Conservation (phyloP, 1,139 yeast species). For the Suhomyces panamericanus region DNA sequence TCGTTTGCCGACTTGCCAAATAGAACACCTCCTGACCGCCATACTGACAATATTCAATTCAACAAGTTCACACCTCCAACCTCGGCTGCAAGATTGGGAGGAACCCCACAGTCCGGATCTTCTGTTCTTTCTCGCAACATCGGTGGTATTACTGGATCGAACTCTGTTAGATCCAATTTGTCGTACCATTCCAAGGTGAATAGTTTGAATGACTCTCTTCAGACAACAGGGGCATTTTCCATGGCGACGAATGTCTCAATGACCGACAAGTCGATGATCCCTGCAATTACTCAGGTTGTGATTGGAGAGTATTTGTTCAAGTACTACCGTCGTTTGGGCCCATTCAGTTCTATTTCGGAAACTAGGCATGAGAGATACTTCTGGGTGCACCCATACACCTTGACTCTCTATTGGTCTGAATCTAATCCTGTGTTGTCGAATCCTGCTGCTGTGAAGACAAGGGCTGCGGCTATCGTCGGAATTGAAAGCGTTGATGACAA, state of each 20-base stretch:
- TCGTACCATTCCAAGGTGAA: slow-evolving; percentile 32
- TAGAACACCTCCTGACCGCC: slow-evolving; percentile 13
- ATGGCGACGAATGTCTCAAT: slow-evolving; percentile 71
- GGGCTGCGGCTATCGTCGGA: slow-evolving; percentile 77
- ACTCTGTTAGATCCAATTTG: slow-evolving; percentile 34
- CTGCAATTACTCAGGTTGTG: slow-evolving; percentile 87
- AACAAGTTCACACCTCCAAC: slow-evolving; percentile 19
- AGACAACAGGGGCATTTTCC: slow-evolving; percentile 44
- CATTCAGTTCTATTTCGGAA: slow-evolving; percentile 72
- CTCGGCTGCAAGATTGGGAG: slow-evolving; percentile 15
- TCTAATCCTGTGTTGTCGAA: slow-evolving; percentile 77
- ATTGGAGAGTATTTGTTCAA: slow-evolving; percentile 90
- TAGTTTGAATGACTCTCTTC: slow-evolving; percentile 33
- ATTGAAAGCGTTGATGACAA: slow-evolving; percentile 82
- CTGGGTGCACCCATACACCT: slow-evolving; percentile 95
- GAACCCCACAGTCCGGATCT: slow-evolving; percentile 17
- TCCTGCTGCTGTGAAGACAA: slow-evolving; percentile 63
- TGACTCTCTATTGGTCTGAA: slow-evolving; percentile 88
- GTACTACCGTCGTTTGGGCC: slow-evolving; percentile 78
- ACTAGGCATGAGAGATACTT: slow-evolving; percentile 88
- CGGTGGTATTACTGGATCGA: slow-evolving; percentile 21
- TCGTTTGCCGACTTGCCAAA: slow-evolving; percentile 11
- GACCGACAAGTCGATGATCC: slow-evolving; percentile 74
- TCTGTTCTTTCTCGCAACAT: slow-evolving; percentile 11
- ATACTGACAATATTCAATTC: slow-evolving; percentile 3